A percentile compares a stretch with the other conserved stretches of the same genome.
phyloP scores from a whole-genome alignment of 257 asterid genomes.

The Lavandula angustifolia region DNA sequence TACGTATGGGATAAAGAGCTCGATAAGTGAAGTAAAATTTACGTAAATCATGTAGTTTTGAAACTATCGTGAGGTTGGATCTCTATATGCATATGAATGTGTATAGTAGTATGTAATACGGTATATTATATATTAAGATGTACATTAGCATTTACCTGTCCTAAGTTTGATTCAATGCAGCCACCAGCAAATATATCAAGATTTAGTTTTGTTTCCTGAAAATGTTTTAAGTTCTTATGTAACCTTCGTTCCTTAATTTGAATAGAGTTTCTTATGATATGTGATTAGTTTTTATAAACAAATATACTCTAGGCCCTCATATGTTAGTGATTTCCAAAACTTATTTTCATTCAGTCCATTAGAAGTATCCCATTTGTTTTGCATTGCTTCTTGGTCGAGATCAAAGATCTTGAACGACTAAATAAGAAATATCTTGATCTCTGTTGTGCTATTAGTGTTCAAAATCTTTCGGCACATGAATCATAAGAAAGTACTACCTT shows the following conservation, averaged over 20 bases:
- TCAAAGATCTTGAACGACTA: too few relatives aligned
- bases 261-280: too few relatives aligned
- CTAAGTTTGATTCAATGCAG: background rate
- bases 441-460: too few relatives aligned
- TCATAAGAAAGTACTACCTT: too few relatives aligned
- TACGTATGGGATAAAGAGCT: slow-evolving; percentile 39
- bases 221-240: background rate
- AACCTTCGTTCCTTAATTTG: background rate
- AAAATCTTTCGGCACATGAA: too few relatives aligned
- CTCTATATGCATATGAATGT: background rate
- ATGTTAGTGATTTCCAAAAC: too few relatives aligned
- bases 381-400: too few relatives aligned
- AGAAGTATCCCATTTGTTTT: too few relatives aligned
- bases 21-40: background rate
- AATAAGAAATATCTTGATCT: too few relatives aligned
- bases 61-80: slow-evolving; percentile 2
- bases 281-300: too few relatives aligned
- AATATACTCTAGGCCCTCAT: too few relatives aligned
- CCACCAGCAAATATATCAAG: background rate
- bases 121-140: slow-evolving; percentile 8
- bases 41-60: background rate
- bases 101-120: background rate
- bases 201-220: background rate
- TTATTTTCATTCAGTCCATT: too few relatives aligned
- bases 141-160: slow-evolving; percentile 4